Base-by-base conservation (phyloP, 768 basidiomycete genomes). In the Trametes cubensis region DNA sequence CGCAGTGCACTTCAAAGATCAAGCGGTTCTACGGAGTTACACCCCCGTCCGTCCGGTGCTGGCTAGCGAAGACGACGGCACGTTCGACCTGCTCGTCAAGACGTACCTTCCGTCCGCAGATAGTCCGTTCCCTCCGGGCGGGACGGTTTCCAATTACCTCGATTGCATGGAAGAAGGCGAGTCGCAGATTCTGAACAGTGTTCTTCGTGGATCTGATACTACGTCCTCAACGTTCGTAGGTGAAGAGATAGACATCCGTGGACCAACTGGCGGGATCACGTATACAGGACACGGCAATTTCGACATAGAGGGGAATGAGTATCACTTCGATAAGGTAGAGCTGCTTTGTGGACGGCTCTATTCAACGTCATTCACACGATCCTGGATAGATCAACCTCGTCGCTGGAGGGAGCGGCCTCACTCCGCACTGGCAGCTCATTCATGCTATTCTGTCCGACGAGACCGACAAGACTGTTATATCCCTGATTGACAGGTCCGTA, bases 351-450 rank as follows among this genome's bases (percentile, higher is more conserved):
- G 23, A 46, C 40, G 34, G 30, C 8, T 10, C 38, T 28, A 7
- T 7, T 7, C 39, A 34, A 15, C 18, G 15, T n/a, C 26, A 18
- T 30, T 53, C 17, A 34, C 21, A 45, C 28, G 21, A 3, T 18
- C 25, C 25, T 14, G 13, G 45, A 18, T 28, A 69, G 69, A 61
- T 70, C 60, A 70, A 68, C 34, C 65, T 70, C 6, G 61, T 70
- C n/a, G 67, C 67, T 0, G 69, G 69, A 2, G 69, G 69, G 6
- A 67, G 60, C 45, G 69, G 69, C 1, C 51, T 67, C 10, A 70
- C 69, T 34, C 69, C 69, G 6, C 69, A 70, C 51, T 70, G 67
- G 66, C 69, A 70, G 56, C 60, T 70, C 48, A 68, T 70, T 13
- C 66, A 68, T 39, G 65, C 65, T 5, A 61, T 70, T n/a, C 56